Conservation (phyloP, 78 protist species). For the Dictyostelium brefeldianum region DNA sequence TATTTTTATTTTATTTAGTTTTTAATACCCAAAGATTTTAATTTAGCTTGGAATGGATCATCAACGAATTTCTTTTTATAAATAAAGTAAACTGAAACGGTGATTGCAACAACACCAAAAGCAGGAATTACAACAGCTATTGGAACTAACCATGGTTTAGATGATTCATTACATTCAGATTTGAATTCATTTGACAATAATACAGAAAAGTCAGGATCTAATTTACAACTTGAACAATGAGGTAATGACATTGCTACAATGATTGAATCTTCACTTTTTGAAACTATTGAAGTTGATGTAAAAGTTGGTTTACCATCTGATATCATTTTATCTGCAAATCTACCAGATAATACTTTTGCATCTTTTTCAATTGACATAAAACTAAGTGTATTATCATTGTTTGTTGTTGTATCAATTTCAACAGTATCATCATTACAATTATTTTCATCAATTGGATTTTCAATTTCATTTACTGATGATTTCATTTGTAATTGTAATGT, state of each 20-base stretch:
- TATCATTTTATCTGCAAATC: background rate
- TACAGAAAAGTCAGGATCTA: constrained; percentile 28
- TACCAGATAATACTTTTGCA: constrained; percentile 13
- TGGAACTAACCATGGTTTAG: too few relatives aligned
- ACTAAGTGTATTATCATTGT: background rate
- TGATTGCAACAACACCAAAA: too few relatives aligned
- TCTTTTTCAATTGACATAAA: background rate
- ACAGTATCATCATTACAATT: background rate
- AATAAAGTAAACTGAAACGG: background rate
- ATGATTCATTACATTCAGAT: too few relatives aligned
- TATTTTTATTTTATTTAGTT: background rate
- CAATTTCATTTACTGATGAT: background rate
- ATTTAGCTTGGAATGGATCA: background rate
- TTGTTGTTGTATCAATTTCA: background rate
- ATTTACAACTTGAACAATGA: background rate
- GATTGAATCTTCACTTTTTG: background rate
- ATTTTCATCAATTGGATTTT: background rate
- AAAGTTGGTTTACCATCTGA: background rate
- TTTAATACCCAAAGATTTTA: background rate
- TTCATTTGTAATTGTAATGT: background rate
- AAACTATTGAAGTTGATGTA: background rate
- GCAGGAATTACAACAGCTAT: too few relatives aligned
- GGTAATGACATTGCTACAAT: background rate
- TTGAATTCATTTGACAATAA: background rate
- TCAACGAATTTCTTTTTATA: background rate